Evolutionary conservation across 2,329 filamentous ascomycete species (phyloP), one percentile per base, ranked within the genome.

Genomic region (Diaporthe longicolla): DNA sequence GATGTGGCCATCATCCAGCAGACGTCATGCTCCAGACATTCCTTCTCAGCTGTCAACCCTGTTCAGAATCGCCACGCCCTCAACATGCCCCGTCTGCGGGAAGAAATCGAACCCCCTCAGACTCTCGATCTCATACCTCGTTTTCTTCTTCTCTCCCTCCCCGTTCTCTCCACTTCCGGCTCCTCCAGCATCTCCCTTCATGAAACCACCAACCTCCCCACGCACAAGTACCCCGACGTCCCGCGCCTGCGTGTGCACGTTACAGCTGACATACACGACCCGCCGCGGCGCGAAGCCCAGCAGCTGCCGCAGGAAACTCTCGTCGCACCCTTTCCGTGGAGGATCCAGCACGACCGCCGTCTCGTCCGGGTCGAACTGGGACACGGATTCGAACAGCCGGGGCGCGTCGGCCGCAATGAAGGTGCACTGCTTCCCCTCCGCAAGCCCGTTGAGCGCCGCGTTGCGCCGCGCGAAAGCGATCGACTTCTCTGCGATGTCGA

Each of bases 71-170:
- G 90, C 91, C 54, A 93, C 90, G 59, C 92, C 91, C 81, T 93
- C 92, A 0, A 93, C 92, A 79, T 93, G 92, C 1, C 89, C 88
- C 26, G 92, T 93, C 84, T 98, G 96, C 17, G 97, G 97, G 84
- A 99, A 99, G 83, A 99, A 98, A 82, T 99, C 97, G 80, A 98
- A 98, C 0, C 96, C 97, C 63, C 93, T 89, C 61, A 99, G 84
- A 80, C 94, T 97, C 87, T 98, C 96, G 81, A 99, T 94, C 82
- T 93, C 91, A 83, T 98, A 99, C 76, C 88, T 84, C 29, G 84
- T 84, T 69, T 83, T 82, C 68, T 77, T 77, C 59, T 73, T 75
- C 32, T 76, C 81, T 58, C 82, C 79, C 63, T 80, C 79, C 32
- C 81, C 73, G 3, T 26, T 73, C 17, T 24, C 69, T n/a, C 13